Evolutionary conservation across 2,329 filamentous ascomycete genomes (phyloP), one percentile per base, ranked within the genome.

Genomic region (Simplicillium aogashimaense): DNA sequence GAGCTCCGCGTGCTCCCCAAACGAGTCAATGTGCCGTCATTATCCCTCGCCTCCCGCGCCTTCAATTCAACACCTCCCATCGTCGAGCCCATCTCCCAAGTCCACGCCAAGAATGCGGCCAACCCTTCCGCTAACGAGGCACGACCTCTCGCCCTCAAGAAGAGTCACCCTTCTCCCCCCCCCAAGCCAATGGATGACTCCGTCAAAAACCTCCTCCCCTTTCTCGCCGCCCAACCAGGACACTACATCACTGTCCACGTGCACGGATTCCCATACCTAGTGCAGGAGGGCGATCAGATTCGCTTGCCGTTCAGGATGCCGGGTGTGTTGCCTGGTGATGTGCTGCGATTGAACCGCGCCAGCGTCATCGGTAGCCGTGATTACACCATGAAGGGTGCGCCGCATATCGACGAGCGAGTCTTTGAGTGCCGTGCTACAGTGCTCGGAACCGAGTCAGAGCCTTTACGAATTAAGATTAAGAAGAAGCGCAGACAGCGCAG

Each of bases 351-450:
- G 43, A 90, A 95, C 65, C 82, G 88, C 41, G 92, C 88, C 17
- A 82, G 78, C 32, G 70, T 82, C 40, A 66, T 98, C 35, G 92
- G 92, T 20, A 90, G 82, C 50, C 75, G 92, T 47, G 90, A 97
- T 60, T 94, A 86, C 64, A 95, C 90, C 5, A 70, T 97, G 47
- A 86, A 88, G 60, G 86, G 85, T 5, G 66, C 74, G 4, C 79
- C 84, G n/a, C 90, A 84, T 56, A 65, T 97, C 46, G 88, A 95
- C 58, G 83, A 90, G 61, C 66, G 78, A 40, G 62, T 95, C 43
- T 97, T 88, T 53, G 83, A 86, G 57, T 95, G 88, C 61, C 76
- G 88, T 43, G 86, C 89, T 13, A 78, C 81, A 29, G 88, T 98
- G 18, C 73, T 92, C 46, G 90, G 88, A 6, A 77, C 83, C 7